These are phyloP conservation scores for Golovinomyces cichoracearum DNA, from an alignment of 2,329 filamentous ascomycete genomes.

Conservation along the genomic window DNA sequence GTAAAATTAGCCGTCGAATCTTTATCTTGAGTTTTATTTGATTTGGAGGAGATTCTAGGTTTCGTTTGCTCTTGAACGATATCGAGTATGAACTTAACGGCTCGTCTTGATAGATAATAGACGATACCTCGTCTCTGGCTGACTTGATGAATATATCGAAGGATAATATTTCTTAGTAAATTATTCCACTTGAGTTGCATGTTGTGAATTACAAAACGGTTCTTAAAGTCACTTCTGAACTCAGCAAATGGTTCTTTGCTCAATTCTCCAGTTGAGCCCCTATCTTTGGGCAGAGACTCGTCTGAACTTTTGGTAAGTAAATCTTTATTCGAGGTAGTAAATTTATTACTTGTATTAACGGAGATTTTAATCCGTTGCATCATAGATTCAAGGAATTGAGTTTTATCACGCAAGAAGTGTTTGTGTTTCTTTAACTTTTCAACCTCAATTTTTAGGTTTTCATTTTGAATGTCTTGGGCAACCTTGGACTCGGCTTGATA, in stretches of 20 bases:
- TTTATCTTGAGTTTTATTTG: slow-evolving; percentile 12
- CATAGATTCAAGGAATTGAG: slow-evolving; percentile 32
- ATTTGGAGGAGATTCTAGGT: slow-evolving; percentile 13
- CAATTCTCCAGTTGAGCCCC: slow-evolving; percentile 23
- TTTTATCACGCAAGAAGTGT: slow-evolving; percentile 30
- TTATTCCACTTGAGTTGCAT: slow-evolving; percentile 98
- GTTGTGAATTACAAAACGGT: slow-evolving; percentile 94
- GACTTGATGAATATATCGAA: slow-evolving; percentile 92
- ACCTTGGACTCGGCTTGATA: slow-evolving; percentile 49
- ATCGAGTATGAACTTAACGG: slow-evolving; percentile 93
- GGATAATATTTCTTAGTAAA: slow-evolving; percentile 74
- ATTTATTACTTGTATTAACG: slow-evolving; percentile 10
- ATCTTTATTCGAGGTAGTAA: slow-evolving; percentile 11
- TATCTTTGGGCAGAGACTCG: slow-evolving; percentile 11
- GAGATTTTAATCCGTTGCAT: slow-evolving; percentile 14
- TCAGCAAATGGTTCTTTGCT: slow-evolving; percentile 49
- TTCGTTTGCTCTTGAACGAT: slow-evolving; percentile 86
- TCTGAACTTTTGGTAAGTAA: slow-evolving; percentile 18
- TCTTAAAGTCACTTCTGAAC: slow-evolving; percentile 85
- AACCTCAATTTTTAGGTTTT: slow-evolving; percentile 28
- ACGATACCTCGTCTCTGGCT: slow-evolving; percentile 87
- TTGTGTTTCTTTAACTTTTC: slow-evolving; percentile 33
- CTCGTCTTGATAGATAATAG: slow-evolving; percentile 86
- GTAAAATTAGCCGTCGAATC: slow-evolving; percentile 8
- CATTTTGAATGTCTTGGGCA: slow-evolving; percentile 26